These are phyloP conservation scores for Verbena officinalis DNA, from an alignment of 257 asterid genomes.

Conservation along the genomic window DNA sequence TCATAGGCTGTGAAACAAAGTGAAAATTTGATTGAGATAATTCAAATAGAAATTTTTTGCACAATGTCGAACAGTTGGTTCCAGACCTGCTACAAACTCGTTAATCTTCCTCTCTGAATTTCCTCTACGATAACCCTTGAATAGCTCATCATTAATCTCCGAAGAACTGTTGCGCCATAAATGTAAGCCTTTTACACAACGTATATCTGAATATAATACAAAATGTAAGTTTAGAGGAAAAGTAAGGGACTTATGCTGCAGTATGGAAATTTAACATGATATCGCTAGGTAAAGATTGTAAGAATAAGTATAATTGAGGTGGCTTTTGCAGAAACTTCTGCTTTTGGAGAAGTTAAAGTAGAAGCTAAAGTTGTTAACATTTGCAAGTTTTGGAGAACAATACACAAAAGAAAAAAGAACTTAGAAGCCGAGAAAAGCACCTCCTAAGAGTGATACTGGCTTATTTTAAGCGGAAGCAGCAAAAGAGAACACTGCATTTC, in stretches of 20 bases:
- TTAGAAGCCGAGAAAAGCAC: too few relatives aligned
- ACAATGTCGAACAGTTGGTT: conserved; percentile 21
- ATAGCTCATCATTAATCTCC: conserved; percentile 81
- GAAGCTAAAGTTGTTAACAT: too few relatives aligned
- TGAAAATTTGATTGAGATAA: conserved; percentile 29
- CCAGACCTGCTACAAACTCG: conserved; percentile 80
- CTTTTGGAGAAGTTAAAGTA: too few relatives aligned
- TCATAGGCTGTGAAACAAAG: conserved; percentile 75
- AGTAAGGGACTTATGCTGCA: conserved; percentile 1
- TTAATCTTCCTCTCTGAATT: conserved; percentile 68
- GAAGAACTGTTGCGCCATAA: conserved; percentile 93
- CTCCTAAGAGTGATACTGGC: too few relatives aligned
- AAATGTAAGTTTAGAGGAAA: too few relatives aligned
- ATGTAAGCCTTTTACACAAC: conserved; percentile 62
- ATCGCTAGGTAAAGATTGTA: background rate
- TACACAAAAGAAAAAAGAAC: too few relatives aligned
- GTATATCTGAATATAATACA: conserved; percentile 55
- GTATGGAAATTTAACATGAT: background rate
- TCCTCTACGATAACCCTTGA: conserved; percentile 81
- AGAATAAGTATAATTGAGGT: conserved; percentile 1
- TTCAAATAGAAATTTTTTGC: conserved; percentile 20
- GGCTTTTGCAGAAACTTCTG: too few relatives aligned
- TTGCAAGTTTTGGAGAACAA: too few relatives aligned
- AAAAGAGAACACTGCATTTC: too few relatives aligned
- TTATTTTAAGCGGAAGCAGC: too few relatives aligned